Percentiles rank a stretch among this genome's conserved stretches.
These are phyloP conservation scores for Penium margaritaceum DNA, from an alignment of 139 green algal species.

Conservation along the genomic window DNA sequence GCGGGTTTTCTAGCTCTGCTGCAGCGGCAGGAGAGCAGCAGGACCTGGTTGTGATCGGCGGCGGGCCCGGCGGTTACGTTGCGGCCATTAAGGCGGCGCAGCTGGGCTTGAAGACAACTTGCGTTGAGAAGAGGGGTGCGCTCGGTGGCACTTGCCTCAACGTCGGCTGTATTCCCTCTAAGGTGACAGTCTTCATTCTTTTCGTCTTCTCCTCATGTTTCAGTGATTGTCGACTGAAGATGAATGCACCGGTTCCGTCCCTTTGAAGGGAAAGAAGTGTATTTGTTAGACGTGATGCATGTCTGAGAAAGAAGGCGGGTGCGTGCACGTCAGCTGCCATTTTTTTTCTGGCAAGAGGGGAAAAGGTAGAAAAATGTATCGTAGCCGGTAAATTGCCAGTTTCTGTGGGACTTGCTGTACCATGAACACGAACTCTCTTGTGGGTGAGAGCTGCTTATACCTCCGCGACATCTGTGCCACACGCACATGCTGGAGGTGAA, in stretches of 20 bases:
- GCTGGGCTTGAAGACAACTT: slow-evolving; percentile 88
- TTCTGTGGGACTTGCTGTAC: too few relatives aligned
- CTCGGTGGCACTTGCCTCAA: slow-evolving; percentile 97
- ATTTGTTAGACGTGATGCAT: not conserved
- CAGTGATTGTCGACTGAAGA: not conserved
- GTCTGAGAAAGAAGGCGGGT: not conserved
- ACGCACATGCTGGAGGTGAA: too few relatives aligned
- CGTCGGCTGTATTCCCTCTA: slow-evolving; percentile 94
- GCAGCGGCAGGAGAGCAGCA: too few relatives aligned
- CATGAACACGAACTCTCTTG: too few relatives aligned
- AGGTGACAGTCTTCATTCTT: too few relatives aligned
- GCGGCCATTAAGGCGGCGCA: slow-evolving; percentile 95
- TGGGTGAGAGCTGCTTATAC: too few relatives aligned
- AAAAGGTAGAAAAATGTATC: too few relatives aligned
- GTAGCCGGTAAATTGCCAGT: too few relatives aligned
- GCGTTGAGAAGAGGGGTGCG: slow-evolving; percentile 82
- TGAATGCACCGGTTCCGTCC: not conserved
- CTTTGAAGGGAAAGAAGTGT: not conserved
- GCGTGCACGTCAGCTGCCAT: not conserved
- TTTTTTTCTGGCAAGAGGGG: not conserved
- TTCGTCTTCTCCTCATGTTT: too few relatives aligned
- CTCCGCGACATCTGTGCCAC: too few relatives aligned
- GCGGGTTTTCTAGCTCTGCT: too few relatives aligned
- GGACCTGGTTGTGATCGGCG: slow-evolving; percentile 91
- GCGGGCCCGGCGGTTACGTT: slow-evolving; percentile 94